Conservation (phyloP, 2,329 filamentous ascomycete genomes). For the Fusarium redolens region DNA sequence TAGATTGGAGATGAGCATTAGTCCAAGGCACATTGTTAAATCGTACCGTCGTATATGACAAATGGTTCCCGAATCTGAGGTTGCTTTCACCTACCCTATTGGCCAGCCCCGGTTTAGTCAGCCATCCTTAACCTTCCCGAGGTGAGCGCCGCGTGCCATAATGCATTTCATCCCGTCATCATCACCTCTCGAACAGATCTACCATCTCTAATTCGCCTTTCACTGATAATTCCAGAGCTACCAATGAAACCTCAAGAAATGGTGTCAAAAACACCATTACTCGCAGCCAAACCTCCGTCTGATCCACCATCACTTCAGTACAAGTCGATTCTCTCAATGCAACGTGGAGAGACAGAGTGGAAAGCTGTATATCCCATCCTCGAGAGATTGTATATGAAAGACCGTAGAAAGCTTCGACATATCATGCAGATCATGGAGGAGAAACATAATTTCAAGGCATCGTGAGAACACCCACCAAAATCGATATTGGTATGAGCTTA, state of each 20-base stretch:
- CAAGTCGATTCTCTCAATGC: background rate
- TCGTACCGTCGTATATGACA: too few species aligned
- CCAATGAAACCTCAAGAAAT: background rate
- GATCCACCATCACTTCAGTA: background rate
- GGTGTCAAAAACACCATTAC: background rate
- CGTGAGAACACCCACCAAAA: background rate
- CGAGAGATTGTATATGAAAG: constrained; percentile 9
- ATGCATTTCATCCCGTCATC: background rate
- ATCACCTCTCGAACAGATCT: fast-evolving
- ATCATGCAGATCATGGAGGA: constrained; percentile 27
- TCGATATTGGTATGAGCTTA: background rate
- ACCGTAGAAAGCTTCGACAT: constrained; percentile 17
- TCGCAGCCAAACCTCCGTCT: background rate
- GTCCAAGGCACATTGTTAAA: background rate
- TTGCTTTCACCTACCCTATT: background rate
- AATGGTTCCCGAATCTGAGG: background rate
- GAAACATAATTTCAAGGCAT: constrained; percentile 24
- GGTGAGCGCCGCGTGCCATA: background rate
- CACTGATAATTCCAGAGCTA: fast-evolving
- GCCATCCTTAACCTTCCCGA: background rate
- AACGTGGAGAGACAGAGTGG: constrained; percentile 22
- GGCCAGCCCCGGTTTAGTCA: background rate
- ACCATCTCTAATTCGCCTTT: fast-evolving
- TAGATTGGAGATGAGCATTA: background rate
- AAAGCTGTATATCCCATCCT: constrained; percentile 1